These are phyloP conservation scores for Neonectria ditissima DNA, from an alignment of 2,329 filamentous ascomycete species.

Conservation along the genomic window DNA sequence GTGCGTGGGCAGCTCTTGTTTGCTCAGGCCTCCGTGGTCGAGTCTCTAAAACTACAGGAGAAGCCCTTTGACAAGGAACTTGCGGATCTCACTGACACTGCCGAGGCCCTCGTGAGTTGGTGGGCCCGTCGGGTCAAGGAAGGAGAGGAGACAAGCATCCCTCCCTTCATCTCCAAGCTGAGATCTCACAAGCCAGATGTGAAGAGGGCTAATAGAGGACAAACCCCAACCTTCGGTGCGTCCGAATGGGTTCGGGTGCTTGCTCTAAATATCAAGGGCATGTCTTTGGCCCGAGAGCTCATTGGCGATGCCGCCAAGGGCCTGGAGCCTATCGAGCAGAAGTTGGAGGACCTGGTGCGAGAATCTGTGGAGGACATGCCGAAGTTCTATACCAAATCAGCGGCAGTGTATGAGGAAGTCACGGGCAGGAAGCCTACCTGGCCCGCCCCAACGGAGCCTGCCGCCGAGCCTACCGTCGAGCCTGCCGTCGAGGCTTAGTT, in stretches of 20 bases:
- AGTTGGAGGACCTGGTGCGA: conserved; percentile 53
- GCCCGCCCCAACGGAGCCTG: conserved; percentile 24
- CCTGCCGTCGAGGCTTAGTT: no score
- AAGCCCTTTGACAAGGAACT: conserved; percentile 42
- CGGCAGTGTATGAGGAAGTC: conserved; percentile 42
- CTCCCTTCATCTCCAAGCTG: conserved; percentile 20
- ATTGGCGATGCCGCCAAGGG: conserved; percentile 46
- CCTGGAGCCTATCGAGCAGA: conserved; percentile 55
- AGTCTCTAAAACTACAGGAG: conserved; percentile 41
- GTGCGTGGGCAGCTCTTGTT: conserved; percentile 50
- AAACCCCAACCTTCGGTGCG: conserved; percentile 35
- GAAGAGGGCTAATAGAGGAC: background rate
- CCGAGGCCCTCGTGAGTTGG: conserved; percentile 41
- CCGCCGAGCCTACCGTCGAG: background rate
- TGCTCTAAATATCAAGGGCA: conserved; percentile 54
- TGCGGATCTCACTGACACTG: conserved; percentile 45
- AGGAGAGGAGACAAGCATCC: conserved; percentile 40
- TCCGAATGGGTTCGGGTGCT: conserved; percentile 45
- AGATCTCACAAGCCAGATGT: conserved; percentile 4
- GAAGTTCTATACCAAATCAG: conserved; percentile 37
- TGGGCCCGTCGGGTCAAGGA: conserved; percentile 42
- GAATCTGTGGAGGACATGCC: conserved; percentile 40
- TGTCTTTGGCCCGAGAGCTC: conserved; percentile 59
- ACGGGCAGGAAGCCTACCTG: conserved; percentile 47
- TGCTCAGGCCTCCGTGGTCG: conserved; percentile 42